Base-by-base conservation (phyloP, 371 early-diverging fungal species). In the Mucor ambiguus region DNA sequence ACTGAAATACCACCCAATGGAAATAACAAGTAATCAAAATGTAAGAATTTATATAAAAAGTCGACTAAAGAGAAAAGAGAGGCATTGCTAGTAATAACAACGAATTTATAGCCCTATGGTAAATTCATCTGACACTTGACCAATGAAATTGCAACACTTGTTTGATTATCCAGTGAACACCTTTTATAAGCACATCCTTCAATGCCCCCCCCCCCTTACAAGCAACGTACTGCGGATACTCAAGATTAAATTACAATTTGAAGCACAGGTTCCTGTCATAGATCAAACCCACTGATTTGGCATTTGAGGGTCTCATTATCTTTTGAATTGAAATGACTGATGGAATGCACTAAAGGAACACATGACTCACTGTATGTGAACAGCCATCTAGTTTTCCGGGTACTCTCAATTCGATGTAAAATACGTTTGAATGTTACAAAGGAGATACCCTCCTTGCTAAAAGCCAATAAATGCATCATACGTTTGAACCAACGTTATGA, bases 1-100 rank as follows among this genome's bases (percentile, higher is more conserved):
- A 56, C 56, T 33, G 52, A 56, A 56, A 56, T 76, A 80, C 81
- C 81, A 78, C 81, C 81, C 79, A 81, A 81, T 81, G 81, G 78
- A 76, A 66, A 71, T 63, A 69, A 58, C 55, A 71, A 63, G 65
- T 58, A 55, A 63, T 63, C 66, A 64, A 61, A 70, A 67, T 60
- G 65, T 64, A 64, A 64, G 59, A 66, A 55, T 60, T 68, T 30
- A 70, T 63, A 60, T 62, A 60, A 44, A 61, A 60, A 68, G 58
- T 69, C 44, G 62, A 68, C 65, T 66, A 64, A 68, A 71, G 60
- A 67, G 61, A 61, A 56, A 58, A 60, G 38, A 63, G 60, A 65
- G 43, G 37, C 32, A 24, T 52, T 52, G 24, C 37, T 5, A 30
- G 32, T 43, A 28, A 20, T 26, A 32, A 12, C 11, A 10, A 28